These are phyloP conservation scores for Fusarium nelsonii DNA, from an alignment of 2,329 filamentous ascomycete genomes.

Conservation along the genomic window DNA sequence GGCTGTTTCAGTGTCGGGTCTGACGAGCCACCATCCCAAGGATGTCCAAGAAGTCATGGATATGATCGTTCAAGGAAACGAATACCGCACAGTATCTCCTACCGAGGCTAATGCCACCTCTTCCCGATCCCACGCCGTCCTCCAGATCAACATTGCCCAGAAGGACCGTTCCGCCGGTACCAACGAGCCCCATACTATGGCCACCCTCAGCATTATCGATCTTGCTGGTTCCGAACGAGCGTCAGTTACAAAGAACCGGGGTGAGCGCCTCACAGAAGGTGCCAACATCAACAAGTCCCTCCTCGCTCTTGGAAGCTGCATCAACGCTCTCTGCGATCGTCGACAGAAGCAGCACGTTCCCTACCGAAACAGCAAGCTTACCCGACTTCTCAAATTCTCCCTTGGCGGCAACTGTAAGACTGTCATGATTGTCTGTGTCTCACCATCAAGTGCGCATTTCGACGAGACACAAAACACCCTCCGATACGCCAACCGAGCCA, in stretches of 20 bases:
- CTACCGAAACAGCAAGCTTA: conserved; percentile 98
- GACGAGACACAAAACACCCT: conserved; percentile 99
- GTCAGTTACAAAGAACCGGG: conserved; percentile 95
- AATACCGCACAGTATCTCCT: conserved; percentile 93
- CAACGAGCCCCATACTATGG: conserved; percentile 97
- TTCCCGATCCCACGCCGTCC: conserved; percentile 94
- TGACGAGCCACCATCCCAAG: conserved; percentile 90
- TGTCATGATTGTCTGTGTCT: conserved; percentile 99
- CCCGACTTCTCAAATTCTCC: conserved; percentile 94
- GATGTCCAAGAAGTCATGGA: conserved; percentile 99
- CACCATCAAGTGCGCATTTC: conserved; percentile 94
- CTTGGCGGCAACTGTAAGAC: conserved; percentile 98
- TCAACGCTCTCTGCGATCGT: conserved; percentile 96
- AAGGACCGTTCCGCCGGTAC: conserved; percentile 94
- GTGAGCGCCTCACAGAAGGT: conserved; percentile 89
- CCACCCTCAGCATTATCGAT: conserved; percentile 97
- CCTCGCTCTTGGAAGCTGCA: conserved; percentile 93
- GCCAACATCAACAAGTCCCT: conserved; percentile 99
- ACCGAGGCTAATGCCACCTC: conserved; percentile 98
- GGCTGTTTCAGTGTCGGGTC: conserved; percentile 87
- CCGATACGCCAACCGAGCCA: conserved; percentile 95
- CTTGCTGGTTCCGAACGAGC: conserved; percentile 95
- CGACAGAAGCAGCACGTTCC: conserved; percentile 94
- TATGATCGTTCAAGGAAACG: conserved; percentile 96
- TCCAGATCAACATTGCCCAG: conserved; percentile 95